Conservation (phyloP, 192 early-diverging fungal genomes). For the Mortierella antarctica region DNA sequence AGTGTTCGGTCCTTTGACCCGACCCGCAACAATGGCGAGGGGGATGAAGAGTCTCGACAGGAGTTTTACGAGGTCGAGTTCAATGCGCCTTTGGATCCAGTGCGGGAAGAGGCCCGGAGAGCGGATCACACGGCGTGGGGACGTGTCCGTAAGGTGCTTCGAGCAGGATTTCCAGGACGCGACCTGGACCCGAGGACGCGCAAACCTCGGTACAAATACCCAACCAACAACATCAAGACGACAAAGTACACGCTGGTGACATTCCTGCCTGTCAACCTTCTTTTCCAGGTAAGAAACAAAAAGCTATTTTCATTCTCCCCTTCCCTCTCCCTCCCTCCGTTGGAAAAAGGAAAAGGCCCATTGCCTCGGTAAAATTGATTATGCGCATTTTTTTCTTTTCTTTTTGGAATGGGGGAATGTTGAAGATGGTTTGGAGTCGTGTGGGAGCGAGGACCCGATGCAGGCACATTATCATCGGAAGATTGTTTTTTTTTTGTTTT, state of each 20-base stretch:
- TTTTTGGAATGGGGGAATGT: neutral
- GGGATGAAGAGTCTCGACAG: conserved; percentile 14
- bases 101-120: conserved; percentile 15
- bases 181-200: conserved; percentile 45
- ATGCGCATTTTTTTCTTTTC: neutral
- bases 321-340: neutral
- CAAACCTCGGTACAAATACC: conserved; percentile 56
- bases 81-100: conserved; percentile 31
- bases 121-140: conserved; percentile 35
- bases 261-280: conserved; percentile 52
- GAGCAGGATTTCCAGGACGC: conserved; percentile 45
- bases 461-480: no score
- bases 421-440: neutral
- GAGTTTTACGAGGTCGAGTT: conserved; percentile 52
- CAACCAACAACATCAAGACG: conserved; percentile 60
- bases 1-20: conserved; percentile 50
- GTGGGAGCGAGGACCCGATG: no score
- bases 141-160: conserved; percentile 30
- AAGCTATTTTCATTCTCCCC: neutral
- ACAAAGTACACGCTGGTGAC: conserved; percentile 59
- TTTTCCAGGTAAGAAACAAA: conserved; percentile 57
- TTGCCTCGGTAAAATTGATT: conserved; percentile 23
- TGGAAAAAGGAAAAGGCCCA: neutral
- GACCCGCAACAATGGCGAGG: conserved; percentile 7
- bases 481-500: no score